A percentile compares a stretch with the other conserved stretches of the same genome.
phyloP scores from a whole-genome alignment of 164 flowering plant genomes.

The Berberis vulgaris region DNA sequence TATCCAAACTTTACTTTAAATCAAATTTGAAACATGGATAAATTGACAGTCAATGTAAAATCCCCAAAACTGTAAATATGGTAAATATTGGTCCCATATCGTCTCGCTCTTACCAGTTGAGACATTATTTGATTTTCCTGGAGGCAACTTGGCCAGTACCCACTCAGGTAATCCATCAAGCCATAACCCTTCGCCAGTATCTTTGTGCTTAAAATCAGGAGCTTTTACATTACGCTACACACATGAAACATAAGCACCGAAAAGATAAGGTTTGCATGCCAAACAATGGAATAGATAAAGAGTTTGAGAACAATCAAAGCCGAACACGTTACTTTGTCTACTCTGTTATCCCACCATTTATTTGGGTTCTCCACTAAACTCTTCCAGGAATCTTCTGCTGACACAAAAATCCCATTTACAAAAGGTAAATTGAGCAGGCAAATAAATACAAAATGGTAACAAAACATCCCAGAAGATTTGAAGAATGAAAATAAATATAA shows the following conservation, averaged over 20 bases:
- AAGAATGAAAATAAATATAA: no score
- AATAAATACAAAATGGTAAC: no score
- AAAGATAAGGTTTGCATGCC: not conserved
- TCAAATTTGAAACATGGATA: no score
- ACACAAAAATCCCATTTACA: no score
- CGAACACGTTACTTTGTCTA: slow-evolving; percentile 27
- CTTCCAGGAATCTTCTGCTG: slow-evolving; percentile 48
- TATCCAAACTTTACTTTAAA: no score
- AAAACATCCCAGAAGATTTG: no score
- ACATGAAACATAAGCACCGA: not conserved
- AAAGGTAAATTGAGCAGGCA: no score
- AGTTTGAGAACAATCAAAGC: not conserved
- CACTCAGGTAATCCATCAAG: slow-evolving; percentile 33
- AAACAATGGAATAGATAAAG: not conserved
- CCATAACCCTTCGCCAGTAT: slow-evolving; percentile 51
- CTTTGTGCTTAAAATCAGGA: slow-evolving; percentile 68
- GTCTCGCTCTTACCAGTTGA: not conserved
- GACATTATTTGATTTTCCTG: slow-evolving; percentile 11
- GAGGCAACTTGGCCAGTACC: slow-evolving; percentile 44
- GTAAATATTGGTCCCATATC: not conserved
- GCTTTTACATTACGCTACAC: slow-evolving; percentile 17
- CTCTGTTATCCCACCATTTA: slow-evolving; percentile 77
- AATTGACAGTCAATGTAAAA: no score
- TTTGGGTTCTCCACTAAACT: slow-evolving; percentile 46
- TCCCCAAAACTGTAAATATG: no score